Conservation (phyloP, 2,329 filamentous ascomycete genomes). For the Fusarium setosum region DNA sequence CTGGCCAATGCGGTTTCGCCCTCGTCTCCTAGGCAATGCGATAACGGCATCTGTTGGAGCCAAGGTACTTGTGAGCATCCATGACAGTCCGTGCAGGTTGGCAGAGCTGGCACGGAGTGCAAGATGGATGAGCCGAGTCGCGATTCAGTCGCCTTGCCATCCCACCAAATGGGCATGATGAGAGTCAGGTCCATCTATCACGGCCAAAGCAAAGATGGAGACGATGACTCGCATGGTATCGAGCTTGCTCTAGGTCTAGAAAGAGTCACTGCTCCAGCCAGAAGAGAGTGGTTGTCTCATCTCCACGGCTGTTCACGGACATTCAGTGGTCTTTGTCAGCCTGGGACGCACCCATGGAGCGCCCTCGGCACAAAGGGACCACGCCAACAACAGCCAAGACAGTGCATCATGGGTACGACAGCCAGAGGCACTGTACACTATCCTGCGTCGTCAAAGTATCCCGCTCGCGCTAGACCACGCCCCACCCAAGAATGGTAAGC, state of each 20-base stretch:
- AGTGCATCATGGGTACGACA: conserved; percentile 35
- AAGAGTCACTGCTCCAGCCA: conserved; percentile 2
- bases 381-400: conserved; percentile 15
- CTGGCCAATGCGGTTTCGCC: conserved; percentile 40
- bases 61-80: conserved; percentile 40
- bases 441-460: conserved; percentile 22
- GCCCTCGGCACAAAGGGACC: conserved; percentile 24
- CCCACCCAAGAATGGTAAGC: conserved; percentile 28
- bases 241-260: too few relatives aligned
- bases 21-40: conserved; percentile 48
- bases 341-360: conserved; percentile 22
- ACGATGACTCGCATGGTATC: too few relatives aligned
- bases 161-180: conserved; percentile 20
- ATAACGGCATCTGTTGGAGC: conserved; percentile 43
- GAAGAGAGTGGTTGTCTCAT: conserved; percentile 28
- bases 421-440: conserved; percentile 18
- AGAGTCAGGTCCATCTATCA: not conserved
- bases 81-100: conserved; percentile 37
- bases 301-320: conserved; percentile 24
- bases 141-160: conserved; percentile 18
- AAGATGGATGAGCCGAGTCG: conserved; percentile 28
- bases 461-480: conserved; percentile 18
- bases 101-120: conserved; percentile 12
- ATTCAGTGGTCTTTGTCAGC: conserved; percentile 28
- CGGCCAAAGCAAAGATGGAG: too few relatives aligned